These are phyloP conservation scores for Phytopythium kandeliae DNA, from an alignment of 352 stramenopile genomes.

Conservation along the genomic window DNA sequence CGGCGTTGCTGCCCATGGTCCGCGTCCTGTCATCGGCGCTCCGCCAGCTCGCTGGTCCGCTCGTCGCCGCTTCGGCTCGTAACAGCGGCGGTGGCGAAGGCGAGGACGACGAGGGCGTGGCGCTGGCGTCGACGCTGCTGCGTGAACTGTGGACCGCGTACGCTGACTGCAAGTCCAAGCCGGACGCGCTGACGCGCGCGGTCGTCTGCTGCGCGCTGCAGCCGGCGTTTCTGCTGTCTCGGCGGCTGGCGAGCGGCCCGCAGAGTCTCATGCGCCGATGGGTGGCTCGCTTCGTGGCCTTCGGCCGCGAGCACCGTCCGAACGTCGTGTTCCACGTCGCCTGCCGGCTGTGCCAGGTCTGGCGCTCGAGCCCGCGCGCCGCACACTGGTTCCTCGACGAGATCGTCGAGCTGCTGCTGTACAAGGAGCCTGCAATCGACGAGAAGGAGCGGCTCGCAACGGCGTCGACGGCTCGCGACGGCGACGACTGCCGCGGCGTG, in stretches of 20 bases:
- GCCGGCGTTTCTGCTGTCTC: constrained; percentile 43
- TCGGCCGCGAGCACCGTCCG: constrained; percentile 51
- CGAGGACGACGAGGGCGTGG: background rate
- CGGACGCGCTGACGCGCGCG: constrained; percentile 54
- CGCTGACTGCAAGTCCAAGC: constrained; percentile 60
- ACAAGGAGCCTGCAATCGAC: constrained; percentile 73
- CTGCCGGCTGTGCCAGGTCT: constrained; percentile 60
- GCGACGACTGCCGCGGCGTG: background rate
- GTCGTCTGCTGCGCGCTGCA: constrained; percentile 72
- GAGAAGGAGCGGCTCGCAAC: constrained; percentile 51
- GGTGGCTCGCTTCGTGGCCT: constrained; percentile 43
- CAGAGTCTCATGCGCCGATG: constrained; percentile 48
- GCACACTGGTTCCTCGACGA: constrained; percentile 56
- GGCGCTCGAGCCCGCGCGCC: constrained; percentile 40
- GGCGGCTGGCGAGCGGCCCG: constrained; percentile 9
- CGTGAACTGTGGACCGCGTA: constrained; percentile 65
- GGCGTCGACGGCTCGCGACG: constrained; percentile 1
- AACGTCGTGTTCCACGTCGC: constrained; percentile 79
- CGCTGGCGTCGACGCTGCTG: constrained; percentile 34
- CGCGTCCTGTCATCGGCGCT: constrained; percentile 54
- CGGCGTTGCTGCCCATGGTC: constrained; percentile 60
- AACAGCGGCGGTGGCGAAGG: constrained; percentile 8
- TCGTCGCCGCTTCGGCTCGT: constrained; percentile 17
- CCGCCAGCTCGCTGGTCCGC: constrained; percentile 28
- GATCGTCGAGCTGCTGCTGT: constrained; percentile 63